These are phyloP conservation scores for Mimosa bimucronata DNA, from an alignment of 306 rosid species.

Conservation along the genomic window DNA sequence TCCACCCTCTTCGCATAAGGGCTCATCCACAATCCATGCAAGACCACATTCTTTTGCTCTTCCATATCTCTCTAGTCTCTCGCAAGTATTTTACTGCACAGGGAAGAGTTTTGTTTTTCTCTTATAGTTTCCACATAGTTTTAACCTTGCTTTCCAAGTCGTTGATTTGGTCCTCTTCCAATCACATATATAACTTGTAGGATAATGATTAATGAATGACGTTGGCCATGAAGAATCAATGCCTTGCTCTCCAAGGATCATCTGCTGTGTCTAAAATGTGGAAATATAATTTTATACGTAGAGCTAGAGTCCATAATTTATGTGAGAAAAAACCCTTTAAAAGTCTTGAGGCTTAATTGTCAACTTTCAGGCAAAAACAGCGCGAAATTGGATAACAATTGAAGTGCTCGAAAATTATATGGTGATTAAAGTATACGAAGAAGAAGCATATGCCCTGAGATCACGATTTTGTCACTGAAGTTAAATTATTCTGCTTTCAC, in stretches of 20 bases:
- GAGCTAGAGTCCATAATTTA: neutral
- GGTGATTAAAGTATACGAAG: neutral
- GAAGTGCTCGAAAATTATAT: neutral
- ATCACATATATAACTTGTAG: neutral
- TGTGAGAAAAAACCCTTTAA: neutral
- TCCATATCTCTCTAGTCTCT: too few species aligned
- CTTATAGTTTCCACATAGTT: too few species aligned
- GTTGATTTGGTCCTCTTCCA: neutral
- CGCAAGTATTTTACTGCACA: too few species aligned
- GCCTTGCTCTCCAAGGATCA: neutral
- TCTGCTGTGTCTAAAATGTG: neutral
- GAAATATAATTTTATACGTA: neutral
- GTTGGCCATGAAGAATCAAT: neutral
- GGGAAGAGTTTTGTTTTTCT: too few species aligned
- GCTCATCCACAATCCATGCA: constrained; percentile 36
- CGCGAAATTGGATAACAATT: neutral
- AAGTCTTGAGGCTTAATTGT: neutral
- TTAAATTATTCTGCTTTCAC: neutral
- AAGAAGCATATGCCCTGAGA: neutral
- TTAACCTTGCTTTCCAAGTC: too few species aligned
- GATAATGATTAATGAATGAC: neutral
- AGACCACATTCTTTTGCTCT: neutral
- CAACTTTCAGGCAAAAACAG: neutral
- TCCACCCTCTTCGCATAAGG: constrained; percentile 45
- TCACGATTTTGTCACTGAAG: neutral